Conservation (phyloP, 352 stramenopile species). For the Pythium myriotylum region DNA sequence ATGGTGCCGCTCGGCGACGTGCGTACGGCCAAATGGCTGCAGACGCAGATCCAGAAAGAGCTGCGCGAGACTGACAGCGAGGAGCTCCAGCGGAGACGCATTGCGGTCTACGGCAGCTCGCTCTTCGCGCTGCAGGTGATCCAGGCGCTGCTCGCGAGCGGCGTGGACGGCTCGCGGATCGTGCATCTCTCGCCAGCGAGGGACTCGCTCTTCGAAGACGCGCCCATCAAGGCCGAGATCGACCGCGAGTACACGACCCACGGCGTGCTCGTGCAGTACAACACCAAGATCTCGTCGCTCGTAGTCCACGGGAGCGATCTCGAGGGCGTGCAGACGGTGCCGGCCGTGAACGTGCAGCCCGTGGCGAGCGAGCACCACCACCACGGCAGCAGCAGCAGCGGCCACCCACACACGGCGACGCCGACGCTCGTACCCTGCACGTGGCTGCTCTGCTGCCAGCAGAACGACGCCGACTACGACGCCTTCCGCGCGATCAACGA, state of each 20-base stretch:
- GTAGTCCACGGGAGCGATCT: conserved; percentile 39
- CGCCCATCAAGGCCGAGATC: conserved; percentile 55
- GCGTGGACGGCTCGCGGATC: conserved; percentile 49
- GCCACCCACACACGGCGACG: neutral
- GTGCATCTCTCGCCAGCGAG: conserved; percentile 53
- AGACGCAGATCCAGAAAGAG: conserved; percentile 16
- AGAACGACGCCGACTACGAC: conserved; percentile 86
- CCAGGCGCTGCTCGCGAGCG: conserved; percentile 45
- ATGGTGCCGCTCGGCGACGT: conserved; percentile 32
- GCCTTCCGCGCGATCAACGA: conserved; percentile 91
- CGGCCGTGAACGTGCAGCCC: conserved; percentile 8
- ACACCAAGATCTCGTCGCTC: conserved; percentile 52
- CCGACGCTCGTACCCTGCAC: conserved; percentile 39
- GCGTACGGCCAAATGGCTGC: conserved; percentile 25
- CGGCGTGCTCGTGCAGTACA: conserved; percentile 44
- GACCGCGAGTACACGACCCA: conserved; percentile 50
- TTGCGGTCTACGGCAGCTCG: conserved; percentile 68
- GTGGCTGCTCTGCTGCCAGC: conserved; percentile 84
- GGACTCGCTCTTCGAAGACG: conserved; percentile 64
- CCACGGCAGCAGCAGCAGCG: conserved; percentile 2
- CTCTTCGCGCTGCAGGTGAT: conserved; percentile 75
- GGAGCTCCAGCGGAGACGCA: conserved; percentile 19
- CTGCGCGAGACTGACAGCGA: neutral
- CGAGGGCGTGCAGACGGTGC: conserved; percentile 43
- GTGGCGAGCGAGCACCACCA: neutral